Evolutionary conservation across 192 early-diverging fungal genomes (phyloP).

Genomic region (Chytriomyces confervae): DNA sequence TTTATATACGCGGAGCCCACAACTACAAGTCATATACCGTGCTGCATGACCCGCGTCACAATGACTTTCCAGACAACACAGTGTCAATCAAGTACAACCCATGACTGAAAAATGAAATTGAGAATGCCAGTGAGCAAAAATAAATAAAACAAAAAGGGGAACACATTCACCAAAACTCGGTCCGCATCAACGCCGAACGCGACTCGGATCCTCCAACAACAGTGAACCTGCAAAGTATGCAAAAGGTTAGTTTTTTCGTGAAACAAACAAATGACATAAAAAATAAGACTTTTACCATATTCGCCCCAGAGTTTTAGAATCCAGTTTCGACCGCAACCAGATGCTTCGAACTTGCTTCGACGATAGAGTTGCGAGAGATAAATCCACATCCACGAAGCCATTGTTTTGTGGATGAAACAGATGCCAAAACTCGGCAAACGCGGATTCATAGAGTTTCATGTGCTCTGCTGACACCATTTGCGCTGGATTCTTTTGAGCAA

Average conservation of each 20-base stretch:
- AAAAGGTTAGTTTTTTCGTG: neutral
- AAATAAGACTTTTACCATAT: too few relatives aligned
- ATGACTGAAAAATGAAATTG: neutral
- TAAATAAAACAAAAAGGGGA: neutral
- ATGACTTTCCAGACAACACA: neutral
- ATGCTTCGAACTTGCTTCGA: constrained; percentile 33
- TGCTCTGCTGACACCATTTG: constrained; percentile 2
- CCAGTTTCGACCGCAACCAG: constrained; percentile 34
- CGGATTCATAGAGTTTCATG: constrained; percentile 19
- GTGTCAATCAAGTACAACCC: constrained; percentile 2
- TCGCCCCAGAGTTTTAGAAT: constrained; percentile 13
- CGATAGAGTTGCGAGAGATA: neutral
- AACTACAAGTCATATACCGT: too few relatives aligned
- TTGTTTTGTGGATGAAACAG: constrained; percentile 3
- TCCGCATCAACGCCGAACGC: neutral
- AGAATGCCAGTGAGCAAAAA: neutral
- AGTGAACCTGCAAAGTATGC: neutral
- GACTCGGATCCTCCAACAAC: neutral
- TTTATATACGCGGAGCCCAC: too few relatives aligned
- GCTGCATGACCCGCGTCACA: neutral
- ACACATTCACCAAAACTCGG: constrained; percentile 34
- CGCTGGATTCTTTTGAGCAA: neutral
- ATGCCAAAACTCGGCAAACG: constrained; percentile 14
- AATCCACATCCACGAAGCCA: neutral
- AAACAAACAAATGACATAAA: neutral